Evolutionary conservation across 345 rosid genomes (phyloP).

Genomic region (Psidium friedrichsthalianum): DNA sequence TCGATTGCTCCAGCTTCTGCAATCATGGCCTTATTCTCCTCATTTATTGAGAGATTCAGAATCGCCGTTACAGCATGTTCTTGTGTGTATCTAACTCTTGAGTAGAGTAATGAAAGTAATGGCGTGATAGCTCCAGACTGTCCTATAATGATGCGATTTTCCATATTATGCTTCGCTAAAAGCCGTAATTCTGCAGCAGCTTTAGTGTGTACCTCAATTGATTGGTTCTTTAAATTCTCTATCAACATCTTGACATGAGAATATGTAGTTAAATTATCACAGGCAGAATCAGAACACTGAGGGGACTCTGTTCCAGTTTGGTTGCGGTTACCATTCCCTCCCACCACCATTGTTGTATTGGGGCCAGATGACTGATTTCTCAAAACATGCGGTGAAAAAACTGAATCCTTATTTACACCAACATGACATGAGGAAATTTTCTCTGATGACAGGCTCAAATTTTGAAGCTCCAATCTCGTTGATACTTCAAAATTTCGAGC

Average conservation of each 20-base stretch:
- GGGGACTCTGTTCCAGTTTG: slow-evolving; percentile 10
- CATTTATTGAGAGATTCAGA: slow-evolving; percentile 76
- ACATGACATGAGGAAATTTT: slow-evolving; percentile 19
- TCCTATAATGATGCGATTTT: slow-evolving; percentile 64
- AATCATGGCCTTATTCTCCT: slow-evolving; percentile 63
- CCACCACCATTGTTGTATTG: slow-evolving; percentile 18
- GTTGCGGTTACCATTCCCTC: slow-evolving; percentile 18
- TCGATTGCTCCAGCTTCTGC: slow-evolving; percentile 68
- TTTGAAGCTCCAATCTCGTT: slow-evolving; percentile 14
- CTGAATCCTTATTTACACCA: slow-evolving; percentile 23
- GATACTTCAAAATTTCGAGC: slow-evolving; percentile 33
- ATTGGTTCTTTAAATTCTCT: slow-evolving; percentile 50
- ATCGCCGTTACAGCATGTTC: slow-evolving; percentile 90
- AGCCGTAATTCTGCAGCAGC: slow-evolving; percentile 81
- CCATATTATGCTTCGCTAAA: slow-evolving; percentile 57
- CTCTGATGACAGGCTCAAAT: slow-evolving; percentile 9
- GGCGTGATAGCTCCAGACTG: slow-evolving; percentile 54
- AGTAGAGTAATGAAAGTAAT: slow-evolving; percentile 58
- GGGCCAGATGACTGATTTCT: slow-evolving; percentile 16
- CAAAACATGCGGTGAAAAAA: slow-evolving; percentile 27
- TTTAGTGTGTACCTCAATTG: slow-evolving; percentile 37
- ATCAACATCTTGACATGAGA: slow-evolving; percentile 45
- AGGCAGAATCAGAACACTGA: slow-evolving; percentile 19
- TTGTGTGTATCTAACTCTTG: slow-evolving; percentile 54
- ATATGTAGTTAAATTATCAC: slow-evolving; percentile 31